Base-by-base conservation (phyloP, 2,329 filamentous ascomycete species). In the Pyrenophora teres region DNA sequence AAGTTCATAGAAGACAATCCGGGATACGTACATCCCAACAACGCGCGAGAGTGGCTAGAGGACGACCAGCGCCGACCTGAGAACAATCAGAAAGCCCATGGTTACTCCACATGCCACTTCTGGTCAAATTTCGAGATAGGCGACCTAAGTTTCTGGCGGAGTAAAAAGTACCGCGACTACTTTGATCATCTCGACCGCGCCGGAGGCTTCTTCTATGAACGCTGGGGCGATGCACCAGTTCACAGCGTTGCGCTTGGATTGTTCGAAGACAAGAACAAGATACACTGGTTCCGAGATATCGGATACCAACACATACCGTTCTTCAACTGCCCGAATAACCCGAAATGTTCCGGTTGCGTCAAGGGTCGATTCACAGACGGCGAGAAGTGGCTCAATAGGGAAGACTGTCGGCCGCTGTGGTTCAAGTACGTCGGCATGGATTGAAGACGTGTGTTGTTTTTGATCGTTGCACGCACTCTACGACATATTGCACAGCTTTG, bases 231-330 rank as follows among this genome's bases (percentile, higher is more conserved):
- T 79, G 94, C 94, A 2, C 94, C 94, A 0, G 94, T 99, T 5
- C 94, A 99, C 75, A 95, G 90, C 60, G 92, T 99, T 66, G 94
- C 90, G 0, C 76, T 99, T 36, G 94, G 91, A 25, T 76, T 99
- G 21, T 97, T 99, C 71, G 93, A 95, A 68, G 93, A 99, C 71
- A 84, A 86, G 68, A 88, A 82, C 76, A 92, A 90, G 74, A 90
- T 99, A 55, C 93, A 97, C 75, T 97, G 92, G 92, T 99, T 99
- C 87, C 92, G 93, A 46, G 94, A 99, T 72, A 97, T 99, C 62
- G 94, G 94, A 51, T 99, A 99, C 77, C 92, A 97, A 68, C 94
- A 99, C 66, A 92, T 97, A 46, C 94, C 94, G 39, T 99, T 96
- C 78, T 96, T 96, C 82, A 99, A 99, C 78, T 99, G 94, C 72